Percentiles rank a stretch among this genome's conserved stretches.
phyloP scores from a whole-genome alignment of 2,329 filamentous ascomycete genomes.

The Colletotrichum truncatum region DNA sequence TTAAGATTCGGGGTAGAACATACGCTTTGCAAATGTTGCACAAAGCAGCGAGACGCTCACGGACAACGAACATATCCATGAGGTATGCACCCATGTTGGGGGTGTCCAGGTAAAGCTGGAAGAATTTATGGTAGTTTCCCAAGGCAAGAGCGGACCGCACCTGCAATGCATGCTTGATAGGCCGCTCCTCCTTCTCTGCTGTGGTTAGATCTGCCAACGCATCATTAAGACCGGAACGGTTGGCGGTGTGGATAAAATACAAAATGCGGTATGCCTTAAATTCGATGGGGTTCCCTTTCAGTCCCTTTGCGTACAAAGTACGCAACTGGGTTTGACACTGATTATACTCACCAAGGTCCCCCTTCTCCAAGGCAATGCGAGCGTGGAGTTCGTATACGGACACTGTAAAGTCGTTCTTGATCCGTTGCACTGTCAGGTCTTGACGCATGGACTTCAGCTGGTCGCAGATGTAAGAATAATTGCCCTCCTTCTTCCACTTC shows the following conservation, averaged over 20 bases:
- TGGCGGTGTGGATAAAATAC: slow-evolving; percentile 99
- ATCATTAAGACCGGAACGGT: slow-evolving; percentile 97
- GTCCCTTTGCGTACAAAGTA: slow-evolving; percentile 85
- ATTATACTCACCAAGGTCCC: slow-evolving; percentile 99
- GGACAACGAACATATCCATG: slow-evolving; percentile 98
- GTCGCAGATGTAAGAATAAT: slow-evolving; percentile 98
- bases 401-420: slow-evolving; percentile 96
- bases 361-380: slow-evolving; percentile 96
- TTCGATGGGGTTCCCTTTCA: slow-evolving; percentile 91
- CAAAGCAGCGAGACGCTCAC: slow-evolving; percentile 90
- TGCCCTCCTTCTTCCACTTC: slow-evolving; percentile 93
- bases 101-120: slow-evolving; percentile 92
- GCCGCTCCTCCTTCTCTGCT: slow-evolving; percentile 88
- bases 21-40: slow-evolving; percentile 95
- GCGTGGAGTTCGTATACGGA: slow-evolving; percentile 97
- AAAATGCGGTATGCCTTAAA: slow-evolving; percentile 99
- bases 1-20: slow-evolving; percentile 50
- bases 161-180: slow-evolving; percentile 90
- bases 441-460: slow-evolving; percentile 99
- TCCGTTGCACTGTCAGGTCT: slow-evolving; percentile 96
- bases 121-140: slow-evolving; percentile 98
- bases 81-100: slow-evolving; percentile 98
- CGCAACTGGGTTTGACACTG: slow-evolving; percentile 99
- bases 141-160: slow-evolving; percentile 91
- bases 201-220: slow-evolving; percentile 97